phyloP scores from a whole-genome alignment of 768 basidiomycete genomes.

The Mycena metata region DNA sequence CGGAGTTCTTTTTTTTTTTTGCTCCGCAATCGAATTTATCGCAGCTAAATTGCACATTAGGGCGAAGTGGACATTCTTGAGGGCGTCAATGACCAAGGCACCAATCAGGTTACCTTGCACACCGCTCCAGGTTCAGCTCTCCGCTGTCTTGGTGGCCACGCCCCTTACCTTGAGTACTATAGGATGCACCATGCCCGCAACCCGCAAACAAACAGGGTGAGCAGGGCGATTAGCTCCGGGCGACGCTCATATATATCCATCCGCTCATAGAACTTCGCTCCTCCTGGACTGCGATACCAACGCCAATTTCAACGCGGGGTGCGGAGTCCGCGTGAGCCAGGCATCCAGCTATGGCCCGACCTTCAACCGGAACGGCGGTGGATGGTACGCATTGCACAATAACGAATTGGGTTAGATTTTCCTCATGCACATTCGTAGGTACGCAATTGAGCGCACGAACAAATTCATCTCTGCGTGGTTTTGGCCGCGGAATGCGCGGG shows the following conservation, averaged over 20 bases:
- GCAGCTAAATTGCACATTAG: slow-evolving; percentile 39
- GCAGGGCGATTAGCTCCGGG: slow-evolving; percentile 15
- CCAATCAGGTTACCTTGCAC: slow-evolving; percentile 69
- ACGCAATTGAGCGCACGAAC: slow-evolving; percentile 71
- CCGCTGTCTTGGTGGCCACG: slow-evolving; percentile 1
- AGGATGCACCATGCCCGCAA: slow-evolving; percentile 69
- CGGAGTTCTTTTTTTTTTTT: slow-evolving; percentile 44
- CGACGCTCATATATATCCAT: no score
- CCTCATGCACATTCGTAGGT: slow-evolving; percentile 53
- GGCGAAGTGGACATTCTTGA: slow-evolving; percentile 69
- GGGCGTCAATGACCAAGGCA: slow-evolving; percentile 68
- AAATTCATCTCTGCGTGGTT: slow-evolving; percentile 78
- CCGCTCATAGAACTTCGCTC: slow-evolving; percentile 48
- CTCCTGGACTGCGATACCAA: slow-evolving; percentile 64
- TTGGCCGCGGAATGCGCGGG: slow-evolving; percentile 65
- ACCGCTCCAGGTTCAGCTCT: slow-evolving; percentile 56
- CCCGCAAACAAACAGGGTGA: slow-evolving; percentile 63
- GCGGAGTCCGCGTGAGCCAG: slow-evolving; percentile 62
- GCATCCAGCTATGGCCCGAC: slow-evolving; percentile 66
- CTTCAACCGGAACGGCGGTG: slow-evolving; percentile 73
- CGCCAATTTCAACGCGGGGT: slow-evolving; percentile 66
- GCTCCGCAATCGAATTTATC: background rate
- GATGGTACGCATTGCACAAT: slow-evolving; percentile 60
- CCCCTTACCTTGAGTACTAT: background rate
- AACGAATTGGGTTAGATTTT: background rate